Evolutionary conservation across 768 basidiomycete genomes (phyloP), one percentile per base, ranked within the genome.

Genomic region (Cystobasidium onofrii): DNA sequence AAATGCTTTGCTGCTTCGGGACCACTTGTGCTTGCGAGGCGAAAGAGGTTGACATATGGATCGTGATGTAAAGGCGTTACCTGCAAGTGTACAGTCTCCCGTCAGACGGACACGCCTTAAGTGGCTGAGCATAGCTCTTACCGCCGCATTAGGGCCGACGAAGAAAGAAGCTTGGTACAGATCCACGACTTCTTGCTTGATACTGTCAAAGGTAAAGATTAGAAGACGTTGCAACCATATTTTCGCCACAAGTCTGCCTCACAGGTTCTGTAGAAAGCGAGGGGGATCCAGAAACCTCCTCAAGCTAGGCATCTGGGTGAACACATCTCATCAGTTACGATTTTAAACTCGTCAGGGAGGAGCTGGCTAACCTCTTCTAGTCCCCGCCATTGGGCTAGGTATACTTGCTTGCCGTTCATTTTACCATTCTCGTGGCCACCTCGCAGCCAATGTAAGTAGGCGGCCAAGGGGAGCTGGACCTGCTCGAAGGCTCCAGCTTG

Each of bases 381-480:
- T 10, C 69, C 69, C 13, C 69, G 52, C 69, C 69, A 71, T 71
- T 71, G 69, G 20, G 69, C 69, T 6, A 71, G 69, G 41, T 71
- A 71, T 1, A 71, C 69, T 31, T 55, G 69, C 31, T 71, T 71
- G 20, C 69, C 69, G n/a, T 60, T 60, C 69, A 71, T 71, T 54
- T 31, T 3, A 33, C 69, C 69, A 10, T 36, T 27, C 25, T 71
- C 69, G 12, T 18, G 18, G 15, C 69, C 69, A 2, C 61, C 69
- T 33, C 39, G 23, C 25, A 71, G 54, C 69, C 69, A 71, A 6
- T 60, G 9, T 27, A 71, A 44, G 54, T 71, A 71, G 31, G 34
- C 52, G 15, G 54, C 33, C 18, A 71, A 31, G 2, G 69, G 69
- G 20, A 71, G 69, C 27, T 71, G 69, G 2, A 71, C 69, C 27